Conservation (phyloP, 2,329 filamentous ascomycete species). For the Raffaelea albimanens region DNA sequence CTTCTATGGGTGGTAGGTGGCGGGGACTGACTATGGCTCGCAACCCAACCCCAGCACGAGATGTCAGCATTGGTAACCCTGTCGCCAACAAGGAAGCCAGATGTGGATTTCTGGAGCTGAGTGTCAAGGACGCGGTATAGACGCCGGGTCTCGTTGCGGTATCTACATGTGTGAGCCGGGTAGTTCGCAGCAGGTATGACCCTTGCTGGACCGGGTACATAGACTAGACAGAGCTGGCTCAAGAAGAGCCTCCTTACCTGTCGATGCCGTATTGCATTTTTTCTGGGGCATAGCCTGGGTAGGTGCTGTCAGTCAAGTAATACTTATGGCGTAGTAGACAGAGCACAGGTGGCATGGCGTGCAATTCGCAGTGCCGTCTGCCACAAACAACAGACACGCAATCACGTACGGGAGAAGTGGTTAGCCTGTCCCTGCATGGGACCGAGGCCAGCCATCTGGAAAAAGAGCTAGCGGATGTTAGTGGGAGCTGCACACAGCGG, state of each 20-base stretch:
- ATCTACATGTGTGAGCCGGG: slow-evolving; percentile 24
- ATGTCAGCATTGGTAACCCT: slow-evolving; percentile 71
- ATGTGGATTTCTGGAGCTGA: slow-evolving; percentile 49
- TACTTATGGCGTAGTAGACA: not conserved
- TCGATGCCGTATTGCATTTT: slow-evolving; percentile 75
- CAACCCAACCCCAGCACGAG: slow-evolving; percentile 70
- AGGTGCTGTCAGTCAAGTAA: not conserved
- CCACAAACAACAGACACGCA: no score
- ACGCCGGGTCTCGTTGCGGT: slow-evolving; percentile 73
- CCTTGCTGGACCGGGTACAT: no score
- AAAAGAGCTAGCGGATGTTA: slow-evolving; percentile 40
- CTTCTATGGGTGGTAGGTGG: slow-evolving; percentile 50
- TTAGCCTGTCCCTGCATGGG: slow-evolving; percentile 81
- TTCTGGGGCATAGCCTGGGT: slow-evolving; percentile 64
- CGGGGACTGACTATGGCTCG: slow-evolving; percentile 37
- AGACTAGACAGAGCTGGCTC: no score
- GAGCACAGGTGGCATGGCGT: no score
- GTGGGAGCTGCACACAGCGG: no score
- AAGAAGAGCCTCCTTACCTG: no score
- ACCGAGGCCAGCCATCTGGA: slow-evolving; percentile 71
- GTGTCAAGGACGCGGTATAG: slow-evolving; percentile 71
- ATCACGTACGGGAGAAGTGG: slow-evolving; percentile 60
- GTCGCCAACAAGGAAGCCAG: slow-evolving; percentile 56
- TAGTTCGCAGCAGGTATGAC: no score
- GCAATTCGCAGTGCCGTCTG: no score